Conservation (phyloP, 352 stramenopile genomes). For the Pythium aquatile region DNA sequence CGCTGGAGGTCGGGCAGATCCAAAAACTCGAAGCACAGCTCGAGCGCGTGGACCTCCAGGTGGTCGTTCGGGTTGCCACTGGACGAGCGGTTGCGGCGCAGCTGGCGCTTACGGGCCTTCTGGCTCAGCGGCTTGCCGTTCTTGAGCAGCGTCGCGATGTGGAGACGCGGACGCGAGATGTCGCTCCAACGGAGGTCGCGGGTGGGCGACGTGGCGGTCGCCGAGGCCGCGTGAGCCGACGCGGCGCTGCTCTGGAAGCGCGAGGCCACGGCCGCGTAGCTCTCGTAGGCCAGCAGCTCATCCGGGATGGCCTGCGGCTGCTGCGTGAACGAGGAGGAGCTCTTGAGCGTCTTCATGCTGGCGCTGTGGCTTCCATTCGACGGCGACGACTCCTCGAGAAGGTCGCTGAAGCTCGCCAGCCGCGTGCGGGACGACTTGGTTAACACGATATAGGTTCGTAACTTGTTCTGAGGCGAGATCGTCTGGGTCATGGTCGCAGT, state of each 20-base stretch:
- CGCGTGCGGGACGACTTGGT: conserved; percentile 29
- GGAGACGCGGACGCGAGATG: conserved; percentile 44
- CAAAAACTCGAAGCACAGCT: conserved; percentile 79
- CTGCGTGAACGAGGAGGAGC: neutral
- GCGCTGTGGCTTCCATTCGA: neutral
- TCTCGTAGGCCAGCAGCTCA: conserved; percentile 66
- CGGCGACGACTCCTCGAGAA: conserved; percentile 22
- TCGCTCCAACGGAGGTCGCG: conserved; percentile 68
- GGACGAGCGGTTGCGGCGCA: conserved; percentile 24
- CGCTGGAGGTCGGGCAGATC: conserved; percentile 45
- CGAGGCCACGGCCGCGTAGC: conserved; percentile 66
- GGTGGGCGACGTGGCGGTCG: conserved; percentile 23
- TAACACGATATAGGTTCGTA: conserved; percentile 31
- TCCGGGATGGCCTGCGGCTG: conserved; percentile 27
- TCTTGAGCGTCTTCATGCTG: conserved; percentile 1
- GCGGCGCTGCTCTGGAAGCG: conserved; percentile 26
- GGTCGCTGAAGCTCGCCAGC: conserved; percentile 26
- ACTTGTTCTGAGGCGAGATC: conserved; percentile 26
- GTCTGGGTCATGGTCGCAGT: conserved; percentile 8
- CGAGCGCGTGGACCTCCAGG: conserved; percentile 51
- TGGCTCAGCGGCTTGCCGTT: conserved; percentile 27
- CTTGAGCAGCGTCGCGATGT: conserved; percentile 29
- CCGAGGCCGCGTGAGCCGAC: neutral
- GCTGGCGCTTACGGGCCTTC: conserved; percentile 31
- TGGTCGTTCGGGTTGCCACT: conserved; percentile 27